Base-by-base conservation (phyloP, 495 filamentous ascomycete genomes). In the Glarea lozoyensis region DNA sequence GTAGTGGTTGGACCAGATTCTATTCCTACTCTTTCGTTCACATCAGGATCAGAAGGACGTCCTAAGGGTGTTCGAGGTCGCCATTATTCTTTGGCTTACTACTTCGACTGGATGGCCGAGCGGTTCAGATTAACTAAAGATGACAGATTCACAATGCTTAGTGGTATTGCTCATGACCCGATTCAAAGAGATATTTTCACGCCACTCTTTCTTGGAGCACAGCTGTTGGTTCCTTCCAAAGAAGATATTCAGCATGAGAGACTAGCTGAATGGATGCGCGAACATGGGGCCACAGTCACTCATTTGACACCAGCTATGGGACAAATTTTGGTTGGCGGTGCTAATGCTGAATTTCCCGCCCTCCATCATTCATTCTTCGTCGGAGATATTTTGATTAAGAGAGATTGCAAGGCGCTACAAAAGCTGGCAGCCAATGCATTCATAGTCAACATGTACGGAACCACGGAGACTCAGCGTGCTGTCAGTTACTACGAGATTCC, bases 291-390 rank as follows among this genome's bases (percentile, higher is more conserved):
- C 11, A 95, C 86, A 12, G 81, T 92, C 24, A 90, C 88, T 3
- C 92, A 96, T 57, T 68, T 98, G 12, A 98, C 92, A 0, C 92
- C 92, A 4, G 92, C 89, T 27, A 87, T 97, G 89, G 90, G 90
- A 38, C 89, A 97, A 55, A 92, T 98, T 39, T 68, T 98, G 1
- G 83, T 94, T 21, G 92, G 90, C 27, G 87, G 86, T 50, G 84
- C 87, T 5, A 81, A 72, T 6, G 75, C 79, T 0, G 67, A 85
- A 49, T 94, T 94, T 58, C 81, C 86, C 9, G 64, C 71, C 16
- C 73, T 98, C 9, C 76, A 86, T 54, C 74, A 81, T 47, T 85
- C 84, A 33, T 93, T 95, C 72, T 96, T 94, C 53, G 92, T 98
- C 5, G 92, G 92, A 22, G 92, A 98, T 55, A 73, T 96, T 11